phyloP scores from a whole-genome alignment of 495 filamentous ascomycete genomes.

The Penicillium mononematosum region DNA sequence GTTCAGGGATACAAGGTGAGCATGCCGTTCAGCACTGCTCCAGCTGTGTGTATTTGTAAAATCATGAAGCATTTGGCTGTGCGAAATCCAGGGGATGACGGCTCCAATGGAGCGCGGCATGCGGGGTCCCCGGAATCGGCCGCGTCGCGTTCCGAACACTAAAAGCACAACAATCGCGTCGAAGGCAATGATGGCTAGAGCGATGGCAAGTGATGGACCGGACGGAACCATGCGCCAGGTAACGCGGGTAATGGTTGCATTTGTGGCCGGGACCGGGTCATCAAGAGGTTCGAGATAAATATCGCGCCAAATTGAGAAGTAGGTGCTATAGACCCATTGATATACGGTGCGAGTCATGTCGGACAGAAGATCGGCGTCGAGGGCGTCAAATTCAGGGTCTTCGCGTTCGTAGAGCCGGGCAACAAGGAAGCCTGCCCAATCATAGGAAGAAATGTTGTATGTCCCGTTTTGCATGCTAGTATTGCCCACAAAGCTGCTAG shows the following conservation, averaged over 20 bases:
- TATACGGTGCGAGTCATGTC: slow-evolving; percentile 37
- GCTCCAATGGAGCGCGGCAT: slow-evolving; percentile 43
- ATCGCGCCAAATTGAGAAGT: slow-evolving; percentile 41
- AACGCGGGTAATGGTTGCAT: slow-evolving; percentile 35
- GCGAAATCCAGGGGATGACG: slow-evolving; percentile 42
- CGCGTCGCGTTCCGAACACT: slow-evolving; percentile 41
- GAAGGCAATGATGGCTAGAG: slow-evolving; percentile 36
- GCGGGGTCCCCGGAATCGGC: slow-evolving; percentile 39
- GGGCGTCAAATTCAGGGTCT: slow-evolving; percentile 27
- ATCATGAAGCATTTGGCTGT: slow-evolving; percentile 41
- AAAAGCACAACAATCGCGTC: slow-evolving; percentile 40
- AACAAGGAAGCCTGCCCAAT: slow-evolving; percentile 45
- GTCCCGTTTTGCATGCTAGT: slow-evolving; percentile 27
- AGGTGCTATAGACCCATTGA: slow-evolving; percentile 45
- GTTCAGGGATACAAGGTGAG: slow-evolving; percentile 29
- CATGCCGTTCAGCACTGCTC: slow-evolving; percentile 33
- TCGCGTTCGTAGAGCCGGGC: slow-evolving; percentile 38
- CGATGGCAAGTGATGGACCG: slow-evolving; percentile 32
- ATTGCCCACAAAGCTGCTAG: slow-evolving; percentile 38
- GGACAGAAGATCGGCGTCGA: slow-evolving; percentile 28
- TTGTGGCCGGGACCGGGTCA: slow-evolving; percentile 19
- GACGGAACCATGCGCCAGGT: slow-evolving; percentile 41
- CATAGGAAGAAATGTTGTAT: slow-evolving; percentile 37
- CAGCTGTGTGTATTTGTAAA: slow-evolving; percentile 36
- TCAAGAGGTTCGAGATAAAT: slow-evolving; percentile 36